These are phyloP conservation scores for Henckelia pumila DNA, from an alignment of 257 asterid genomes.

Conservation along the genomic window DNA sequence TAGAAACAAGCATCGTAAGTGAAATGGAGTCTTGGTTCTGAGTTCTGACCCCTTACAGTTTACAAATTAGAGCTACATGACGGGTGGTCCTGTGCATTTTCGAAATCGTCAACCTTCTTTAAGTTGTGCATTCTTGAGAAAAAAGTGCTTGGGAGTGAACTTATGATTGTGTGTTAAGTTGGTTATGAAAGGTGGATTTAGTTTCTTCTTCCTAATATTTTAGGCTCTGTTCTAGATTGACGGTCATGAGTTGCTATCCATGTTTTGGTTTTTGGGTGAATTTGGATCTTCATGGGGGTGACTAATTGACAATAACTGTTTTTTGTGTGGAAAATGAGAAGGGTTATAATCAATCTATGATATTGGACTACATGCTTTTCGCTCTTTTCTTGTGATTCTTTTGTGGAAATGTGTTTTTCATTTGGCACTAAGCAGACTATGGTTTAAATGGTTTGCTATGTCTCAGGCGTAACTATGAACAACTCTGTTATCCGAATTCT, in stretches of 20 bases:
- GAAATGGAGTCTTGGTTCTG: neutral
- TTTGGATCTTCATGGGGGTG: neutral
- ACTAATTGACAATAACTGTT: neutral
- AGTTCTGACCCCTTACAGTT: neutral
- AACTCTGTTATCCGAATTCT: neutral
- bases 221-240: neutral
- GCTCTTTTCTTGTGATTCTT: neutral
- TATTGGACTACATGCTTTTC: neutral
- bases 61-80: neutral
- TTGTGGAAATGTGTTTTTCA: too few relatives aligned
- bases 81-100: neutral
- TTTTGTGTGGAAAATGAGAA: slow-evolving; percentile 1
- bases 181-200: slow-evolving; percentile 12
- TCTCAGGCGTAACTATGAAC: neutral
- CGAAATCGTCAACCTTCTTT: neutral
- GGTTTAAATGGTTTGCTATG: neutral
- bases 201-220: neutral
- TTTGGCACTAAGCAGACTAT: neutral
- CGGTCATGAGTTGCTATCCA: slow-evolving; percentile 8
- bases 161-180: neutral
- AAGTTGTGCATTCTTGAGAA: slow-evolving; percentile 11
- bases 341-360: neutral
- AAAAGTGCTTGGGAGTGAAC: slow-evolving; percentile 9
- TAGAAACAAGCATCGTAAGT: neutral
- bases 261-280: neutral